Base-by-base conservation (phyloP, 1,284 basidiomycete species). In the Marasmius tenuissimus region DNA sequence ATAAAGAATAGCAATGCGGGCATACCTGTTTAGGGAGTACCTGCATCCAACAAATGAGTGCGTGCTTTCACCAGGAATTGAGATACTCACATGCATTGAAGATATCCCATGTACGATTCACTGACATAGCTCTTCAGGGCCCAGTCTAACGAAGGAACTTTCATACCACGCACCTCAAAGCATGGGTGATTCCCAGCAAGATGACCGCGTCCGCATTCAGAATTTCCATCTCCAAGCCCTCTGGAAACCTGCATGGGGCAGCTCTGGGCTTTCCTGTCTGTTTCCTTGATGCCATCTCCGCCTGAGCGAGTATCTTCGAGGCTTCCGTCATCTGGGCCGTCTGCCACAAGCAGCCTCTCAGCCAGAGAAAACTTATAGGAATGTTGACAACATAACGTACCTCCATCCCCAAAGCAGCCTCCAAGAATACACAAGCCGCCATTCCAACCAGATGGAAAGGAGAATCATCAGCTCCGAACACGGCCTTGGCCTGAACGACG, bases 321-420 rank as follows among this genome's bases (percentile, higher is more conserved):
- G 91, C 89, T 64, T 89, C 85, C 9, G 77, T 72, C 77, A 90
- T 83, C 40, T 85, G 67, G 14, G 72, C 79, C 1, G 78, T 68
- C 85, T 85, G 38, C 16, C 45, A n/a, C 9, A 47, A 35, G 10
- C 27, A 59, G 33, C 60, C 52, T 48, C 57, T 61, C 49, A 57
- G 61, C 63, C 54, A 45, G 40, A 53, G 50, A 57, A 58, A 51
- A 45, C 16, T 11, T 14, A 33, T 50, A 33, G 40, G 51, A 33
- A 33, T 22, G 40, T 42, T n/a, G 11, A 42, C 20, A 10, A 33
- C 14, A 37, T 27, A 18, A 70, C 78, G n/a, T 49, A 87, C 87
- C 83, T 93, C 91, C 86, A 92, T 86, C 18, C 89, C 88, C n/a
- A 93, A 74, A 1, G 88, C 89, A 1, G 91, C 91, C 72, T 91